Percentiles rank a stretch among this genome's conserved stretches.
Conservation (phyloP, 352 stramenopile species). For the Aphanomyces cochlioides region DNA sequence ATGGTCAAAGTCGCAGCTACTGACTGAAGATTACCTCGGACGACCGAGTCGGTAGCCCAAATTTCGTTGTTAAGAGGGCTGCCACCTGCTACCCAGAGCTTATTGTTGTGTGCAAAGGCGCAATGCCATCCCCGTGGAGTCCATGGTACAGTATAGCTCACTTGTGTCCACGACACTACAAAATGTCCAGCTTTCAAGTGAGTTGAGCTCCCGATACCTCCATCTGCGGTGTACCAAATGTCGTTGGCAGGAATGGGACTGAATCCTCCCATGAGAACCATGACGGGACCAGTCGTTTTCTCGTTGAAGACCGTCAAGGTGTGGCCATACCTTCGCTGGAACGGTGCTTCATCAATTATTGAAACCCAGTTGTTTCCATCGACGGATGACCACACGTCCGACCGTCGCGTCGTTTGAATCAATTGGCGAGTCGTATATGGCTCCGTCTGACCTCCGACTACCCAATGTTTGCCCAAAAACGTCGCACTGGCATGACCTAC, state of each 20-base stretch:
- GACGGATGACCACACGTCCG: slow-evolving; percentile 57
- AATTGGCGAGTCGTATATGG: slow-evolving; percentile 73
- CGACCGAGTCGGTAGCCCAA: slow-evolving; percentile 62
- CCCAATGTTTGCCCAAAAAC: slow-evolving; percentile 61
- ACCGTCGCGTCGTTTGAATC: slow-evolving; percentile 60
- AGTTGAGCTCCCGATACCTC: slow-evolving; percentile 38
- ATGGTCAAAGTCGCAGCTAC: neutral
- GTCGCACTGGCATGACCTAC: slow-evolving; percentile 59
- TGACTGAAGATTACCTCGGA: slow-evolving; percentile 34
- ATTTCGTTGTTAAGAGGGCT: slow-evolving; percentile 79
- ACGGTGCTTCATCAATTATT: slow-evolving; percentile 67
- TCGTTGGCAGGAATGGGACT: slow-evolving; percentile 69
- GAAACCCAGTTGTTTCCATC: slow-evolving; percentile 60
- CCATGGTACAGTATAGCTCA: slow-evolving; percentile 45
- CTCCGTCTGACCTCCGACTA: slow-evolving; percentile 67
- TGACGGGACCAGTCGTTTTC: slow-evolving; percentile 28
- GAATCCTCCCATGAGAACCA: slow-evolving; percentile 66
- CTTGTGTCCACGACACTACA: slow-evolving; percentile 49
- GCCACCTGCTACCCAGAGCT: slow-evolving; percentile 65
- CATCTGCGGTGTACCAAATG: slow-evolving; percentile 64
- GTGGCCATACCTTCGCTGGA: slow-evolving; percentile 69
- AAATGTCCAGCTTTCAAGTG: neutral
- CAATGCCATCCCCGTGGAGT: slow-evolving; percentile 68
- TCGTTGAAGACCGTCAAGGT: slow-evolving; percentile 61
- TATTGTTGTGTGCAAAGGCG: slow-evolving; percentile 52